A percentile compares a stretch with the other conserved stretches of the same genome.
phyloP scores from a whole-genome alignment of 805 yeast genomes.

The Monosporozyma servazzii region DNA sequence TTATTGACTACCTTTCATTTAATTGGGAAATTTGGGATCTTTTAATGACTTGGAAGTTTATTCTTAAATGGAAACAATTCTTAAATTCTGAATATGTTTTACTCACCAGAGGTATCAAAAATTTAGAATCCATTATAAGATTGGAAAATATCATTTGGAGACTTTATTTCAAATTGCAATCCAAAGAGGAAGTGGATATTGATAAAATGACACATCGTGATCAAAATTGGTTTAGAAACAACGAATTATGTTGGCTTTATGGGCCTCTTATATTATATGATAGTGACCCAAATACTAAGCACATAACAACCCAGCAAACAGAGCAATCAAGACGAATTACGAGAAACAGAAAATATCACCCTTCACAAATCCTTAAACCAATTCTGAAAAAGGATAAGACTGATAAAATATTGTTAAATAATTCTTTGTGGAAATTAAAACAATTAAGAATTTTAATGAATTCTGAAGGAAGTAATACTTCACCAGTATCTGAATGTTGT shows the following conservation, averaged over 20 bases:
- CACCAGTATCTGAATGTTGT: neutral
- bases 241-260: constrained; percentile 93
- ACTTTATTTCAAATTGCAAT: constrained; percentile 37
- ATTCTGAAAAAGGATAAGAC: constrained; percentile 75
- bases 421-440: constrained; percentile 19
- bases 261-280: constrained; percentile 48
- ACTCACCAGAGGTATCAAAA: neutral
- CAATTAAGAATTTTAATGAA: neutral
- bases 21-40: constrained; percentile 80
- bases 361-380: constrained; percentile 36
- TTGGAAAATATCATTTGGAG: constrained; percentile 88
- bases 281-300: neutral
- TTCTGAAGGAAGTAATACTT: neutral
- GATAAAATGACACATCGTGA: neutral
- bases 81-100: neutral
- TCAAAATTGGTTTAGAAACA: neutral
- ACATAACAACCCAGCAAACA: neutral
- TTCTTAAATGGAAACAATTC: constrained; percentile 21
- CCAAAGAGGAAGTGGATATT: neutral
- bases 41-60: constrained; percentile 86
- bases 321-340: neutral
- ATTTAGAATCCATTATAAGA: constrained; percentile 38
- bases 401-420: constrained; percentile 47
- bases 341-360: neutral
- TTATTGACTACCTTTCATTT: constrained; percentile 86